Conservation (phyloP, 768 basidiomycete species). For the Heimioporus sp. region DNA sequence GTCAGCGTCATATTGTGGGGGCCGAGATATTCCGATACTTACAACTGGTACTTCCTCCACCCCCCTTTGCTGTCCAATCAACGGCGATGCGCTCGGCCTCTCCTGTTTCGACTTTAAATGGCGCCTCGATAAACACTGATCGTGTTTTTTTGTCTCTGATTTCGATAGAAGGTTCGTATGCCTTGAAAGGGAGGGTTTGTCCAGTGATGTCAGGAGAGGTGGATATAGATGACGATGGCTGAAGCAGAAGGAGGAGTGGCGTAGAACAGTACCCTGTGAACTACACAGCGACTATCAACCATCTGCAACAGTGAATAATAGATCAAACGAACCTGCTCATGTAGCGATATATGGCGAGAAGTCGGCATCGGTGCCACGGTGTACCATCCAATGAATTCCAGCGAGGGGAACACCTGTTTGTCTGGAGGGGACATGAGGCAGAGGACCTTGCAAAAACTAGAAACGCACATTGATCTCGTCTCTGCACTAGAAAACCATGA, state of each 20-base stretch:
- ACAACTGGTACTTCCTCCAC: conserved; percentile 80
- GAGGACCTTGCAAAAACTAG: not conserved
- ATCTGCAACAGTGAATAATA: not conserved
- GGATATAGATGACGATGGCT: conserved; percentile 48
- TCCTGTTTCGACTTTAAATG: conserved; percentile 91
- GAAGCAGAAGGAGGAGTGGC: conserved; percentile 80
- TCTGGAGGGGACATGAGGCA: conserved; percentile 46
- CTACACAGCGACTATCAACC: conserved; percentile 37
- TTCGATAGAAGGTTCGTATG: conserved; percentile 92
- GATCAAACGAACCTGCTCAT: conserved; percentile 65
- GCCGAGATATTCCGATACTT: conserved; percentile 30
- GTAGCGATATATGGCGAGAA: conserved; percentile 72
- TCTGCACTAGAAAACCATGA: conserved; percentile 74
- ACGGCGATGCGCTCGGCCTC: conserved; percentile 99
- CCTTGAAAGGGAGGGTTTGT: conserved; percentile 83
- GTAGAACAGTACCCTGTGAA: conserved; percentile 85
- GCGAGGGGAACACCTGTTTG: conserved; percentile 96
- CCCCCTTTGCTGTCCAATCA: conserved; percentile 89
- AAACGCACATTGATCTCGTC: conserved; percentile 82
- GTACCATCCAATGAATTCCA: conserved; percentile 99
- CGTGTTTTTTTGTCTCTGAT: conserved; percentile 75
- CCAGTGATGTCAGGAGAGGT: conserved; percentile 52
- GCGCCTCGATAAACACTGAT: conserved; percentile 78
- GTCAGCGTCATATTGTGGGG: not conserved
- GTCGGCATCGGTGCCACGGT: conserved; percentile 78